Conservation (phyloP, 1,284 basidiomycete genomes). For the Rhodotorula sp. region DNA sequence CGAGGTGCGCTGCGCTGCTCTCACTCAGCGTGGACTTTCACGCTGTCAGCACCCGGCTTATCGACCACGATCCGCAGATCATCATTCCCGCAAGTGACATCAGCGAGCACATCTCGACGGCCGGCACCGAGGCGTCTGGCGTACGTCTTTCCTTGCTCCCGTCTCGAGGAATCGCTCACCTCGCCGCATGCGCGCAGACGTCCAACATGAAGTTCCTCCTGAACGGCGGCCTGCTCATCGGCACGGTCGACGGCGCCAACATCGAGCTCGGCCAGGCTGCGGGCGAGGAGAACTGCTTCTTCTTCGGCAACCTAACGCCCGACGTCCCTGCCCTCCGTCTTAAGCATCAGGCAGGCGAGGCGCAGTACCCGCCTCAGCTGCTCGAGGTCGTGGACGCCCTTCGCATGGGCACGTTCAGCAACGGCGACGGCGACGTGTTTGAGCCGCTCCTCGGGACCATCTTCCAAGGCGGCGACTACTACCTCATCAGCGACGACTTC, state of each 20-base stretch:
- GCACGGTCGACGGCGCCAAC: conserved; percentile 75
- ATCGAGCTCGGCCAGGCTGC: conserved; percentile 93
- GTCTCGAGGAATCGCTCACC: background rate
- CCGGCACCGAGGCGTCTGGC: conserved; percentile 70
- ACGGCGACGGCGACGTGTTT: conserved; percentile 40
- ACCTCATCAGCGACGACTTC: conserved; percentile 76
- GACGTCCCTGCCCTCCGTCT: conserved; percentile 37
- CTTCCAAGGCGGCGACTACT: conserved; percentile 43
- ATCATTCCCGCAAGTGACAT: conserved; percentile 89
- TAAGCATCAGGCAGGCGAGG: conserved; percentile 34
- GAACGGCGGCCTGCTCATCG: conserved; percentile 73
- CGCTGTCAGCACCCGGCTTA: conserved; percentile 64
- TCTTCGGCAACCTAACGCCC: conserved; percentile 57
- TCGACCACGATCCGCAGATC: conserved; percentile 58
- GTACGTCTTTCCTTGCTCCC: background rate
- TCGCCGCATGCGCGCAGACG: conserved; percentile 51
- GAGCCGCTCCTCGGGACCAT: conserved; percentile 42
- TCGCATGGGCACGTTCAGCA: conserved; percentile 38
- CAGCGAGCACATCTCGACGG: conserved; percentile 89
- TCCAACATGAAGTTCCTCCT: conserved; percentile 88
- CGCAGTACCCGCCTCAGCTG: conserved; percentile 36
- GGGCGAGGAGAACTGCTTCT: conserved; percentile 62
- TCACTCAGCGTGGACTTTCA: too few species aligned
- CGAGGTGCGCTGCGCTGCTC: conserved; percentile 57
- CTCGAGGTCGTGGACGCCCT: conserved; percentile 44